A percentile compares a stretch with the other conserved stretches of the same genome.
Conservation (phyloP, 805 yeast genomes). For the Metschnikowia orientalis region DNA sequence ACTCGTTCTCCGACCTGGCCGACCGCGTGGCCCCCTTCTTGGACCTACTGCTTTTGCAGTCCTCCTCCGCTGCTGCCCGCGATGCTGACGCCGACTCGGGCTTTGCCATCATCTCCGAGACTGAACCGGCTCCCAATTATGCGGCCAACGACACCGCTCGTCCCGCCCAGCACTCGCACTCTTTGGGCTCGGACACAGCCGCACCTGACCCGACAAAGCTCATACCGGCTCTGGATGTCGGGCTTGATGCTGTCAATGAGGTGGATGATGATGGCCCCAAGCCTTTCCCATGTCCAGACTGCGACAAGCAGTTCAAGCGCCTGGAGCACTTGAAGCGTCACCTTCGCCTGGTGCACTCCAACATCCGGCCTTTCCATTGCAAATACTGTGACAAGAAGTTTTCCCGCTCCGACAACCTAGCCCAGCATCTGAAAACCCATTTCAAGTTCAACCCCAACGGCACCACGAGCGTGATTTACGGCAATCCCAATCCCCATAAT, state of each 20-base stretch:
- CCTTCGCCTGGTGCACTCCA: constrained; percentile 41
- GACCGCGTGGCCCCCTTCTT: constrained; percentile 4
- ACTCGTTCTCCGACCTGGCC: constrained; percentile 5
- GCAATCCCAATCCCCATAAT: constrained; percentile 16
- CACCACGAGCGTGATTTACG: constrained; percentile 16
- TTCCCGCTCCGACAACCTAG: constrained; percentile 39
- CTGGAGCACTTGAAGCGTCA: constrained; percentile 43
- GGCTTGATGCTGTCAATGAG: neutral
- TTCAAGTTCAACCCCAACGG: constrained; percentile 31
- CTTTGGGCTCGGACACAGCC: too few species aligned
- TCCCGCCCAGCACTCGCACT: too few species aligned
- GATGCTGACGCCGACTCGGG: constrained; percentile 3
- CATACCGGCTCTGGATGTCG: neutral
- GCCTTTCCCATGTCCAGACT: constrained; percentile 39
- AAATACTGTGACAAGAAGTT: constrained; percentile 43
- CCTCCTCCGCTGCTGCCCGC: constrained; percentile 1
- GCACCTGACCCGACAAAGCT: too few species aligned
- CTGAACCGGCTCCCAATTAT: neutral
- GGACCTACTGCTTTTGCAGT: constrained; percentile 1
- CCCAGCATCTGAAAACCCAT: constrained; percentile 43
- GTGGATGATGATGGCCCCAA: constrained; percentile 16
- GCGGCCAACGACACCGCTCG: too few species aligned
- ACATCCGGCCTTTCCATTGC: constrained; percentile 42
- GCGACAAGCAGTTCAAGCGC: constrained; percentile 40
- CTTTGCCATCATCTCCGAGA: constrained; percentile 3